These are phyloP conservation scores for Pseudocercospora vitis DNA, from an alignment of 2,329 filamentous ascomycete genomes.

Conservation along the genomic window DNA sequence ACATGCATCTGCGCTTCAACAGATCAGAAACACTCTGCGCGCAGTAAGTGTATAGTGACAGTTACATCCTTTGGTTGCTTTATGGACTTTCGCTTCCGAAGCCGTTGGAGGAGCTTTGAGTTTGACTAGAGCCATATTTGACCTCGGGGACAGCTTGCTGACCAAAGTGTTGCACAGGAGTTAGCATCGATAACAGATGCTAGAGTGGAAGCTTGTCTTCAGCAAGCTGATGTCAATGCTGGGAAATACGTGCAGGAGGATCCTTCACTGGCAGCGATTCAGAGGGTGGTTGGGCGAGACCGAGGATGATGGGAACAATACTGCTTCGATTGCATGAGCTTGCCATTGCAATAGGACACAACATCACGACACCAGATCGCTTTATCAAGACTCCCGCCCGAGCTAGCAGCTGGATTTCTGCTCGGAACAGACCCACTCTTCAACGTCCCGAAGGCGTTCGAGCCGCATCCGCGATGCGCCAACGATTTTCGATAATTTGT, in stretches of 20 bases:
- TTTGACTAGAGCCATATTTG: not conserved
- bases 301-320: not conserved
- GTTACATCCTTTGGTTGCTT: not conserved
- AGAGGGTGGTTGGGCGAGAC: slow-evolving; percentile 10
- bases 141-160: slow-evolving; percentile 5
- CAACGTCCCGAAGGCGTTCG: not conserved
- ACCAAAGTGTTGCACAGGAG: slow-evolving; percentile 46
- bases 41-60: slow-evolving; percentile 35
- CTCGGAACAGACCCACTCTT: not conserved
- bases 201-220: slow-evolving; percentile 56
- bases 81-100: slow-evolving; percentile 1
- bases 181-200: slow-evolving; percentile 58
- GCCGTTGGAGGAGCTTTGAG: not conserved
- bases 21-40: slow-evolving; percentile 50
- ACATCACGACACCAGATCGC: too few species aligned
- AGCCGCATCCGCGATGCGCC: not conserved
- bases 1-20: slow-evolving; percentile 51
- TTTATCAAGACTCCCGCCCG: too few species aligned
- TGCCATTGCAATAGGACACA: too few species aligned
- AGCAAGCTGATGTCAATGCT: slow-evolving; percentile 55
- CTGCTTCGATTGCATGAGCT: not conserved
- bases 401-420: slow-evolving; percentile 1
- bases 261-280: slow-evolving; percentile 50
- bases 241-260: slow-evolving; percentile 64
- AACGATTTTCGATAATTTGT: slow-evolving; percentile 1